Conservation (phyloP, 73 alveolate genomes). For the Stentor coeruleus region DNA sequence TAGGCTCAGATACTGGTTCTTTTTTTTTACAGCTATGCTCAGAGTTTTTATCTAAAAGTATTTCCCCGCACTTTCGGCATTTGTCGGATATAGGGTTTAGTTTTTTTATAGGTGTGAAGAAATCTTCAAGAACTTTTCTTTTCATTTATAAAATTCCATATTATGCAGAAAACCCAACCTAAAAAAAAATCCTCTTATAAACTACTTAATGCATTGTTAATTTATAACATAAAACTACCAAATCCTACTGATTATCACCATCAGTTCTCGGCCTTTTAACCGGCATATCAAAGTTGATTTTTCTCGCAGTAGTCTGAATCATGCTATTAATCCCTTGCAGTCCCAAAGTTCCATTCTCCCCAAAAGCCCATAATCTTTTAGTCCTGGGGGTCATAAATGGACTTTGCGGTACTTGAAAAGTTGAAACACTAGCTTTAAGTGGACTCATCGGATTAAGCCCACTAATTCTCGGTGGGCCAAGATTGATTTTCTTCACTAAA, state of each 20-base stretch:
- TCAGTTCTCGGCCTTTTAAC: not conserved
- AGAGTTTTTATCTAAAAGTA: too few species aligned
- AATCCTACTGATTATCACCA: too few species aligned
- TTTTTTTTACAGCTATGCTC: too few species aligned
- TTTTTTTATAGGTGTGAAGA: not conserved
- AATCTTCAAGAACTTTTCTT: not conserved
- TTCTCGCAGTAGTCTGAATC: not conserved
- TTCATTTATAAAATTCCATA: too few species aligned
- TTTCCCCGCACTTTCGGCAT: too few species aligned
- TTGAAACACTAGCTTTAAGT: slow-evolving; percentile 29
- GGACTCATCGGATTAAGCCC: not conserved
- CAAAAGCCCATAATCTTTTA: slow-evolving; percentile 31
- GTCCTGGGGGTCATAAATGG: slow-evolving; percentile 22
- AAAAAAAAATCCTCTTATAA: too few species aligned
- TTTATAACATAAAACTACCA: too few species aligned
- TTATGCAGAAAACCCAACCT: too few species aligned
- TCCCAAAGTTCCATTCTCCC: slow-evolving; percentile 23
- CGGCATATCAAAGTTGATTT: not conserved
- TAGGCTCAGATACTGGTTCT: too few species aligned
- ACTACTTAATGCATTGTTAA: too few species aligned
- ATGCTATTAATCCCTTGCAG: not conserved
- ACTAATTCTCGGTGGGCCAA: slow-evolving; percentile 39
- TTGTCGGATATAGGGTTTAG: too few species aligned
- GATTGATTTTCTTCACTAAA: slow-evolving; percentile 17
- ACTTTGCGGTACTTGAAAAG: not conserved